phyloP scores from a whole-genome alignment of 2,329 filamentous ascomycete genomes.

The Claviceps quebecensis region DNA sequence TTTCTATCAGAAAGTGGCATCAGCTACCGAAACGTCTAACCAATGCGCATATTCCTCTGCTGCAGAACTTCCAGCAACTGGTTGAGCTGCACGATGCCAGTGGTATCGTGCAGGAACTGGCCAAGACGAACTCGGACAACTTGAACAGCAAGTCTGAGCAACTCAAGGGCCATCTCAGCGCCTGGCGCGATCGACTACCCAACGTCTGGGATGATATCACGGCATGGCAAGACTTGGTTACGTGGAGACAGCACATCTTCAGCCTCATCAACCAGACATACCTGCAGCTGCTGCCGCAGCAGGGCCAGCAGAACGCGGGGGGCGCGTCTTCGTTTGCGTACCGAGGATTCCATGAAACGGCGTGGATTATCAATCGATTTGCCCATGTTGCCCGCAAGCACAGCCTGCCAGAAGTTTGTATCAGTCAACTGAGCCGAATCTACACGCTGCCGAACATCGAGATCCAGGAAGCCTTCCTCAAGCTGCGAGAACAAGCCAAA shows the following conservation, averaged over 20 bases:
- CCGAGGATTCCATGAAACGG: slow-evolving; percentile 93
- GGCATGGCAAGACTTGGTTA: slow-evolving; percentile 98
- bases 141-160: slow-evolving; percentile 91
- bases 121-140: slow-evolving; percentile 70
- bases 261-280: slow-evolving; percentile 93
- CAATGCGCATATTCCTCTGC: slow-evolving; percentile 82
- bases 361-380: slow-evolving; percentile 99
- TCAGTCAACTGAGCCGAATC: slow-evolving; percentile 90
- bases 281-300: slow-evolving; percentile 65
- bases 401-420: slow-evolving; percentile 90
- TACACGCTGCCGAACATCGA: slow-evolving; percentile 99
- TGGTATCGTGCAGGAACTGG: slow-evolving; percentile 84
- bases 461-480: slow-evolving; percentile 97
- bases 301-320: slow-evolving; percentile 60
- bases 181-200: slow-evolving; percentile 88
- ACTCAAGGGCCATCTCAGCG: slow-evolving; percentile 81
- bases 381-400: slow-evolving; percentile 97
- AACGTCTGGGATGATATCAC: slow-evolving; percentile 99
- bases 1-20: slow-evolving; percentile 97
- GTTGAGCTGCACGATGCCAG: slow-evolving; percentile 96
- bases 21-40: slow-evolving; percentile 90
- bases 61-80: slow-evolving; percentile 96
- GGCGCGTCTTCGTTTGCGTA: slow-evolving; percentile 86
- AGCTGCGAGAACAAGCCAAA: slow-evolving; percentile 95
- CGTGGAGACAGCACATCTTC: slow-evolving; percentile 98